Conservation (phyloP, 371 early-diverging fungal species). For the Mucor lusitanicus region DNA sequence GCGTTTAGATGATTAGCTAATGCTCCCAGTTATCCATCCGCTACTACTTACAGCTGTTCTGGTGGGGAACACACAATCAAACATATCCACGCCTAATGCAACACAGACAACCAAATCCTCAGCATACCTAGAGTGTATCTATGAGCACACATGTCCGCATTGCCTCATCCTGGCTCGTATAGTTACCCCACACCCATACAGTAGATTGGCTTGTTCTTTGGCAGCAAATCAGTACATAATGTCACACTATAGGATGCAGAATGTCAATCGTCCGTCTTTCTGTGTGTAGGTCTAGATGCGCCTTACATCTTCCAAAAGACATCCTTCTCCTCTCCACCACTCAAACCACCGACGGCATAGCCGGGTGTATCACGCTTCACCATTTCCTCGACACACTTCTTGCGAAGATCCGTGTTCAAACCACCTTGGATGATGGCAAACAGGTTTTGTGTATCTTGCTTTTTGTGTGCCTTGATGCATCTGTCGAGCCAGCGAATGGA, state of each 20-base stretch:
- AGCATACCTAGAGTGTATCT: slow-evolving; percentile 72
- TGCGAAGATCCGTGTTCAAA: slow-evolving; percentile 74
- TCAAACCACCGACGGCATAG: slow-evolving; percentile 94
- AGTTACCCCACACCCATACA: slow-evolving; percentile 97
- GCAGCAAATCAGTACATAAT: slow-evolving; percentile 84
- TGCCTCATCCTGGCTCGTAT: neutral
- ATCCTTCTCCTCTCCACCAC: slow-evolving; percentile 96
- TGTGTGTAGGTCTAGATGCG: neutral
- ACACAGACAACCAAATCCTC: slow-evolving; percentile 93
- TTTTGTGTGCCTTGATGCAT: slow-evolving; percentile 81
- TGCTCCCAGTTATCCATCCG: neutral
- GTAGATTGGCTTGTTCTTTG: slow-evolving; percentile 88
- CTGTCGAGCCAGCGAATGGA: slow-evolving; percentile 96
- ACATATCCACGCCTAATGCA: slow-evolving; percentile 96
- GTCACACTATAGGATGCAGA: slow-evolving; percentile 54
- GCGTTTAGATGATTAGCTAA: neutral
- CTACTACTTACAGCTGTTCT: slow-evolving; percentile 80
- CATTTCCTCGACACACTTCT: slow-evolving; percentile 84
- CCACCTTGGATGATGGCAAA: slow-evolving; percentile 98
- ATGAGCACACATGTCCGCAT: no score
- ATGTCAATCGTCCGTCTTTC: neutral
- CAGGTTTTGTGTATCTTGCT: slow-evolving; percentile 80
- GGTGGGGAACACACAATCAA: slow-evolving; percentile 97
- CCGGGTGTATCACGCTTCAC: slow-evolving; percentile 88
- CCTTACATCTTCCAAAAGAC: slow-evolving; percentile 84